Conservation (phyloP, 1,284 basidiomycete species). For the Fomitopsis schrenkii region DNA sequence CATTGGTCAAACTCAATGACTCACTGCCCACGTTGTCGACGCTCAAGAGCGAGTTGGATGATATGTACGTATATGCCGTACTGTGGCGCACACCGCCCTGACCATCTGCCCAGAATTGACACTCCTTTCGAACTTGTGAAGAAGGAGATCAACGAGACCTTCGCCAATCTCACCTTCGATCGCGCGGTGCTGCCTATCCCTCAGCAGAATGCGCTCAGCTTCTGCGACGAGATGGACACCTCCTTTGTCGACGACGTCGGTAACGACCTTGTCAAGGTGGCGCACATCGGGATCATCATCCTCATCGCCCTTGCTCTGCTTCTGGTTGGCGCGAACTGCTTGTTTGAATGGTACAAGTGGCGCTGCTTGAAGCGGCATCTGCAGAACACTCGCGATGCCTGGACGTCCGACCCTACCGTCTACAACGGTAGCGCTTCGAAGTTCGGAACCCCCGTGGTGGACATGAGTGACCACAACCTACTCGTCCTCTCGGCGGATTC, state of each 20-base stretch:
- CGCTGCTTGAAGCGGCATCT: constrained; percentile 60
- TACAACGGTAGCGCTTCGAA: constrained; percentile 33
- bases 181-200: constrained; percentile 73
- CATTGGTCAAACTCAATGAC: constrained; percentile 72
- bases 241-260: constrained; percentile 83
- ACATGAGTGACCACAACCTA: constrained; percentile 70
- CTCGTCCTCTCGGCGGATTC: constrained; percentile 66
- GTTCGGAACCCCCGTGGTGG: constrained; percentile 42
- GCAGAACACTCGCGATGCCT: constrained; percentile 66
- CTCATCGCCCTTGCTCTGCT: constrained; percentile 60
- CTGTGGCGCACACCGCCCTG: constrained; percentile 11
- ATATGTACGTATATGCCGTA: constrained; percentile 48
- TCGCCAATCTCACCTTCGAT: constrained; percentile 67
- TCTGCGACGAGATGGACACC: constrained; percentile 77
- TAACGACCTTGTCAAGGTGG: constrained; percentile 67
- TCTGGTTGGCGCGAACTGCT: constrained; percentile 61
- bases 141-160: constrained; percentile 83
- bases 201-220: constrained; percentile 53
- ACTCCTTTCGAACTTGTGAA: constrained; percentile 85
- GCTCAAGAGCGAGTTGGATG: constrained; percentile 69
- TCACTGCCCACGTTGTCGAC: constrained; percentile 80
- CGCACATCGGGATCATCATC: constrained; percentile 74
- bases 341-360: constrained; percentile 82
- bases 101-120: constrained; percentile 52
- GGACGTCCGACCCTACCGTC: constrained; percentile 66